Evolutionary conservation across 75 land plant genomes (phyloP).

Genomic region (Adiantum capillusveneris): DNA sequence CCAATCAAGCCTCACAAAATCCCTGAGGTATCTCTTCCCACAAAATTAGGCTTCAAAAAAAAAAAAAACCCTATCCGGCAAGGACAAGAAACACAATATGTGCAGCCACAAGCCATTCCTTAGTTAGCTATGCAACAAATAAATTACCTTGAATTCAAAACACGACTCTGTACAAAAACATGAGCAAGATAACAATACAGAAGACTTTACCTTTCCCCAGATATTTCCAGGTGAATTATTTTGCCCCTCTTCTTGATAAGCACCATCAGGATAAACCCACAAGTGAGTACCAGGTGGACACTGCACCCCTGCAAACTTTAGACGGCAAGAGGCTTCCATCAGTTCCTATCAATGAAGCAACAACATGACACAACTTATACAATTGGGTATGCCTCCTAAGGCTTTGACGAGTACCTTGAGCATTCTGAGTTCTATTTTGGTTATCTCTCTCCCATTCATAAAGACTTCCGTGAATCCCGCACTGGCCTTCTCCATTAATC

Average conservation of each 20-base stretch:
- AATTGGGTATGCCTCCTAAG: too few species aligned
- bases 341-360: neutral
- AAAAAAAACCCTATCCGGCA: too few species aligned
- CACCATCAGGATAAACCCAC: slow-evolving; percentile 90
- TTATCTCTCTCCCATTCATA: slow-evolving; percentile 88
- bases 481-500: slow-evolving; percentile 63
- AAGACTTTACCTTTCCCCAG: slow-evolving; percentile 74
- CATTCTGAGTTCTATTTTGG: slow-evolving; percentile 80
- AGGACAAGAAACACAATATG: too few species aligned
- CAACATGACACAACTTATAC: too few species aligned
- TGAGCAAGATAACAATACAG: too few species aligned
- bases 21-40: too few species aligned
- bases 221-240: slow-evolving; percentile 87
- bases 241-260: slow-evolving; percentile 88
- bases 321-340: neutral
- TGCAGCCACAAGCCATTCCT: too few species aligned
- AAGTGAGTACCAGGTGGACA: slow-evolving; percentile 91
- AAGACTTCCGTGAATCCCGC: slow-evolving; percentile 76
- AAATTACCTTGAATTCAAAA: too few species aligned
- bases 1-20: too few species aligned
- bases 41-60: too few species aligned
- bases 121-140: too few species aligned
- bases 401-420: slow-evolving; percentile 50
- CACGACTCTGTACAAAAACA: too few species aligned
- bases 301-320: slow-evolving; percentile 88